phyloP scores from a whole-genome alignment of 2,329 filamentous ascomycete genomes.

The Pseudocercospora eumusae region DNA sequence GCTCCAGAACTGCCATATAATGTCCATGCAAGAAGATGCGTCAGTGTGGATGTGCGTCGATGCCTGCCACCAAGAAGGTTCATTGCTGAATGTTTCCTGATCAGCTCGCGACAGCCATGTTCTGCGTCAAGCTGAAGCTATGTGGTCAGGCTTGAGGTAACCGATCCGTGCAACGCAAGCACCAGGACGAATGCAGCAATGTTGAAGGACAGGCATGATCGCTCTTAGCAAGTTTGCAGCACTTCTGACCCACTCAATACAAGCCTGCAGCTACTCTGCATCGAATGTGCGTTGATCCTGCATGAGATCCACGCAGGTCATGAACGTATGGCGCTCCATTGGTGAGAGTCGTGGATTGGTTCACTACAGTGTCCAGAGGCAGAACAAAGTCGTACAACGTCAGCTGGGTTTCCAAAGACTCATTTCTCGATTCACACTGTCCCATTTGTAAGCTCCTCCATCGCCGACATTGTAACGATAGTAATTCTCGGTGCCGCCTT shows the following conservation, averaged over 20 bases:
- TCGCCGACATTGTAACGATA: conserved; percentile 79
- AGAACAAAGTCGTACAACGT: not conserved
- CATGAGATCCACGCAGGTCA: not conserved
- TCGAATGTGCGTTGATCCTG: not conserved
- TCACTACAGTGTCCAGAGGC: not conserved
- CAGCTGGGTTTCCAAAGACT: conserved; percentile 34
- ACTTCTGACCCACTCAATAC: not conserved
- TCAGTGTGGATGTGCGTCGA: no score
- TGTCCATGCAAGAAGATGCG: no score
- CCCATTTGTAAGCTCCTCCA: conserved; percentile 70
- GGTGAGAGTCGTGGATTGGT: not conserved
- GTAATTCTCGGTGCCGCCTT: conserved; percentile 76
- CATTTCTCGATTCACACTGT: conserved; percentile 57
- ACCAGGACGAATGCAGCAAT: not conserved
- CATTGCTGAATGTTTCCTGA: no score
- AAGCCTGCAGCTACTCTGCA: not conserved
- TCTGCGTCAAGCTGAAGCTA: no score
- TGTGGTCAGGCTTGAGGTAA: no score
- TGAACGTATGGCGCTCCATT: not conserved
- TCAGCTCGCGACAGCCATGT: no score
- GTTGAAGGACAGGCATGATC: not conserved
- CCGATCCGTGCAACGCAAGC: not conserved
- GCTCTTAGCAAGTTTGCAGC: not conserved
- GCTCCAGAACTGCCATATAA: no score
- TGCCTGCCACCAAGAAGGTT: no score